Base-by-base conservation (phyloP, 1,284 basidiomycete genomes). In the Irpex lacteus region DNA sequence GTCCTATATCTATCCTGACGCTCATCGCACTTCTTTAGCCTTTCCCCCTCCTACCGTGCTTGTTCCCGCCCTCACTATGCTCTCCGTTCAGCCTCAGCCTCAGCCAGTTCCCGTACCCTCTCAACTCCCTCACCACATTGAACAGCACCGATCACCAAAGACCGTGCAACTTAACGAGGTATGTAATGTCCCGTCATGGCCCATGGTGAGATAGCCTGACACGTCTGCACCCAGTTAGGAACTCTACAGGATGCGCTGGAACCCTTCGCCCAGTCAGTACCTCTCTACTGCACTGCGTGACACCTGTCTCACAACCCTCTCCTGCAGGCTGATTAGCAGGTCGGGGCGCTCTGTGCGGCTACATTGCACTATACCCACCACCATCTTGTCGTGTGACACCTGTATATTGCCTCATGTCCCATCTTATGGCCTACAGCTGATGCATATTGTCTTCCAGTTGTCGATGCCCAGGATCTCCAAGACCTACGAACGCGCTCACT, bases 391-490 rank as follows among this genome's bases (percentile, higher is more conserved):
- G 32, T 83, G 83, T 15, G 82, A 85, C 67, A 81, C 79, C 61
- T 88, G 88, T 88, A 70, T 66, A 84, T 75, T 63, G 58, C 3
- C 32, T 34, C 32, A 18, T 52, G 68, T 40, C 11, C 21, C 36
- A 55, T 32, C 26, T n/a, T 61, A 56, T 37, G 26, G 21, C 26
- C 26, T 26, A 26, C 26, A 52, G 38, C n/a, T 18, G n/a, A 57
- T 32, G 60, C 9, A 54, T 61, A 5, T 65, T 55, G 34, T 13
- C 62, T 60, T 52, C 50, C 53, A 89, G 88, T 81, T 70, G 73
- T 83, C 66, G 88, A 89, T 73, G 78, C 92, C 61, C 79, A 91
- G 74, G 83, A 92, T 78, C 78, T 91, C 69, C 77, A 88, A 68
- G 82, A 90, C 70, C 73, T 91, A 68, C 80, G 85, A 50, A 81